Evolutionary conservation across 176 grass and related monocot genomes (phyloP).

Genomic region (Carex littledalei): DNA sequence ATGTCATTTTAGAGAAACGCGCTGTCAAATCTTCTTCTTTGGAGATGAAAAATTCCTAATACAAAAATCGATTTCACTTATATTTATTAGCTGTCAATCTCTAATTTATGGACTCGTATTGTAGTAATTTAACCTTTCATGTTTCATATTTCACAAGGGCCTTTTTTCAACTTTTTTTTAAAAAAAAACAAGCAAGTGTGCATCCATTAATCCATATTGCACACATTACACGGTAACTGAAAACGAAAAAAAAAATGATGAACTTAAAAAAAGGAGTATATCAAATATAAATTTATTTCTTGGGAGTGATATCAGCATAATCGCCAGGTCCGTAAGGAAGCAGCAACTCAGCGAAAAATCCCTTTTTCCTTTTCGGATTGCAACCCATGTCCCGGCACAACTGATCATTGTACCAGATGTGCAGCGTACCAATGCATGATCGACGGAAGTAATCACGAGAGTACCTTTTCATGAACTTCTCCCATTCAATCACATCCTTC

Average conservation of each 20-base stretch:
- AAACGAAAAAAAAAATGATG: not conserved
- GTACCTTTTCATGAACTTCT: slow-evolving; percentile 56
- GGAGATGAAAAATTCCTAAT: not conserved
- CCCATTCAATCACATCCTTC: slow-evolving; percentile 36
- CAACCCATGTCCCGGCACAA: slow-evolving; percentile 54
- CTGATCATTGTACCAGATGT: slow-evolving; percentile 56
- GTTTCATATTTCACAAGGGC: not conserved
- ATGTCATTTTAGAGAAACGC: too few species aligned
- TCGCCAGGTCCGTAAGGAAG: slow-evolving; percentile 29
- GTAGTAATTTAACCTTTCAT: not conserved
- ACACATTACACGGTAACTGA: too few species aligned
- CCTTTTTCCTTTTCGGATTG: slow-evolving; percentile 42
- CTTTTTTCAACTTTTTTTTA: too few species aligned
- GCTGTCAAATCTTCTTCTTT: not conserved
- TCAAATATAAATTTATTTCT: not conserved
- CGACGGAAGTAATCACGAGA: slow-evolving; percentile 34
- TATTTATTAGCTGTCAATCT: too few species aligned
- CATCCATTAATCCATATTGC: not conserved
- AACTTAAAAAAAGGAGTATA: not conserved
- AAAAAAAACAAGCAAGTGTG: not conserved
- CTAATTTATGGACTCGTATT: too few species aligned
- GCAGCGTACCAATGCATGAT: slow-evolving; percentile 30
- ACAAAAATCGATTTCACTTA: not conserved
- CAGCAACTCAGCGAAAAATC: slow-evolving; percentile 31
- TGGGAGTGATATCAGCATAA: slow-evolving; percentile 30